Evolutionary conservation across 352 stramenopile species (phyloP).

Genomic region (Globisporangium parvum): DNA sequence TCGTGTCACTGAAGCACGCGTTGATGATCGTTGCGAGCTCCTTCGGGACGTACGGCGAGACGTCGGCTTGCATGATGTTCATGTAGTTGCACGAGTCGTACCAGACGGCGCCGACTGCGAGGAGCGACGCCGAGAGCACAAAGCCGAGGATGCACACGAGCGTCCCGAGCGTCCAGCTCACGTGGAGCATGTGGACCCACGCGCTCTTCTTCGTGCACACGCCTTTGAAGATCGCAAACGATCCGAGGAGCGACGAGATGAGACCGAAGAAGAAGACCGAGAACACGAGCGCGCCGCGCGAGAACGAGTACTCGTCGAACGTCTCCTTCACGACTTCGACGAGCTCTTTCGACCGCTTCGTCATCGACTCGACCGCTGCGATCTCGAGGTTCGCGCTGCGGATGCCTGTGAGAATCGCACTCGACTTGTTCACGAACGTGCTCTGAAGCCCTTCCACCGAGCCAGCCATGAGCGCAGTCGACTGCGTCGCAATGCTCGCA

Average conservation of each 20-base stretch:
- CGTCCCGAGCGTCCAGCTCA: constrained; percentile 65
- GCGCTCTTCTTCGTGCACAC: constrained; percentile 66
- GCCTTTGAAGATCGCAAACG: constrained; percentile 69
- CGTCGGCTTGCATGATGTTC: constrained; percentile 66
- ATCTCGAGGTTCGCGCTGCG: constrained; percentile 45
- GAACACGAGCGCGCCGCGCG: constrained; percentile 60
- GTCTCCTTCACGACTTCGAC: constrained; percentile 54
- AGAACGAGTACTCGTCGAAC: constrained; percentile 76
- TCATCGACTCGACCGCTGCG: constrained; percentile 39
- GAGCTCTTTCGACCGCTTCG: constrained; percentile 46
- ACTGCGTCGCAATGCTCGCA: constrained; percentile 13
- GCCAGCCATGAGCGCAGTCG: constrained; percentile 24
- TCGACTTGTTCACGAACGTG: constrained; percentile 38
- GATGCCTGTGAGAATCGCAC: constrained; percentile 32
- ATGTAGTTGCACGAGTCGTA: constrained; percentile 82
- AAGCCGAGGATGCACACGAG: constrained; percentile 80
- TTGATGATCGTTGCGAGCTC: constrained; percentile 53
- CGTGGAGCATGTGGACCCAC: constrained; percentile 72
- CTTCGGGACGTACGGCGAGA: constrained; percentile 64
- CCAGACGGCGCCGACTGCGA: constrained; percentile 72
- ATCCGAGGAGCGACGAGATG: constrained; percentile 54
- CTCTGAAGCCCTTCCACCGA: constrained; percentile 25
- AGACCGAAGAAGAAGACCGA: constrained; percentile 75
- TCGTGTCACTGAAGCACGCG: constrained; percentile 66
- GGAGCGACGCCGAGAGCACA: constrained; percentile 57